Evolutionary conservation across 805 yeast species (phyloP), one percentile per base, ranked within the genome.

Genomic region (Saturnispora galanensis): DNA sequence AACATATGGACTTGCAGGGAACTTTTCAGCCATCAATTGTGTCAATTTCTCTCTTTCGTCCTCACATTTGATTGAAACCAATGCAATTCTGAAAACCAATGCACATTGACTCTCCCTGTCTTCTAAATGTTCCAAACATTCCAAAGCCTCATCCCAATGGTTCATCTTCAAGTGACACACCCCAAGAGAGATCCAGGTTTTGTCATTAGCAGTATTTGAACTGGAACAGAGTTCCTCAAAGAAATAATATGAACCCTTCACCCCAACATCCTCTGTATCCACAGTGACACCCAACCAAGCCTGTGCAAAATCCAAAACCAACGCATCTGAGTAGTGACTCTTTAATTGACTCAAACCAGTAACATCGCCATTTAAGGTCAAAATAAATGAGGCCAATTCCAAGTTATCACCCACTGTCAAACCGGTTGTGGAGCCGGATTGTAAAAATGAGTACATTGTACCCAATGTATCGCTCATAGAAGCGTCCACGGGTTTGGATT

Each of bases 111-210:
- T 40, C 4, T 35, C 31, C 8, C 6, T 21, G 6, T 41, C 35
- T 12, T 46, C 47, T 28, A 51, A 44, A 41, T 71, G 65, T 29
- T 64, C 65, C 10, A 83, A 65, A 32, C 79, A 68, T 50, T 84
- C 85, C 47, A 74, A 73, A 9, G 96, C 89, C 64, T 90, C 97
- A 2, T 89, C 90, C 45, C 77, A 68, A 56, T 89, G 84, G 41
- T 79, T 77, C 59, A 87, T 74, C 65, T 85, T 87, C 54, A 89
- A 65, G 50, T 89, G 87, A 48, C 88, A 70, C 10, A 79, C 82
- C 37, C 87, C 73, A 56, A 87, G 76, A 34, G 83, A 80, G 31
- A 76, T 56, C 52, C 83, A 71, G 13, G 75, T 66, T 53, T 74
- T 73, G 15, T 56, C 38, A 9, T 58, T 53, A 56, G 70, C 67